Conservation (phyloP, 345 rosid genomes). For the Lepidium sativum region DNA sequence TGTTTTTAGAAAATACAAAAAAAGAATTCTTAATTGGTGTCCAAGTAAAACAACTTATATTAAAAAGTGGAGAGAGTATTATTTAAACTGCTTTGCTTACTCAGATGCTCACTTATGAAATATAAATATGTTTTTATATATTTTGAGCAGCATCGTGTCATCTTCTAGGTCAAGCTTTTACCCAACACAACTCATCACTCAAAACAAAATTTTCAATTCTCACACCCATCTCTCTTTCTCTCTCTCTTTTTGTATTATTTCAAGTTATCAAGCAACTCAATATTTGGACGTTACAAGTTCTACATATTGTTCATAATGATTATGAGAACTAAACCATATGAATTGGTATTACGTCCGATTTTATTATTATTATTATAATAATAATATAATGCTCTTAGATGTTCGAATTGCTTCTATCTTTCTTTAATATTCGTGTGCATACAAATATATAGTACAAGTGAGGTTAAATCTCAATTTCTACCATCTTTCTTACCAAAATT, state of each 20-base stretch:
- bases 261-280: constrained; percentile 14
- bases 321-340: not conserved
- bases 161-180: constrained; percentile 30
- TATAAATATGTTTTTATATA: constrained; percentile 20
- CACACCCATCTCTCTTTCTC: not conserved
- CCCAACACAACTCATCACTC: constrained; percentile 29
- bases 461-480: too few species aligned
- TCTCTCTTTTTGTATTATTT: constrained; percentile 7
- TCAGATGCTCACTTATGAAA: constrained; percentile 19
- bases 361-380: too few species aligned
- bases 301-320: not conserved
- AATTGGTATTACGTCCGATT: not conserved
- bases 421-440: too few species aligned
- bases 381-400: too few species aligned
- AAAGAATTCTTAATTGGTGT: too few species aligned
- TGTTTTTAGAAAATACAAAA: too few species aligned
- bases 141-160: constrained; percentile 21
- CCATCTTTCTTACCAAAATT: too few species aligned
- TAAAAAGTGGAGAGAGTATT: too few species aligned
- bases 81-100: constrained; percentile 10
- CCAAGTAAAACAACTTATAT: too few species aligned
- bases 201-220: constrained; percentile 25
- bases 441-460: too few species aligned
- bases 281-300: constrained; percentile 1
- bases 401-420: too few species aligned